Conservation (phyloP, 768 basidiomycete species). For the Pisolithus orientalis region DNA sequence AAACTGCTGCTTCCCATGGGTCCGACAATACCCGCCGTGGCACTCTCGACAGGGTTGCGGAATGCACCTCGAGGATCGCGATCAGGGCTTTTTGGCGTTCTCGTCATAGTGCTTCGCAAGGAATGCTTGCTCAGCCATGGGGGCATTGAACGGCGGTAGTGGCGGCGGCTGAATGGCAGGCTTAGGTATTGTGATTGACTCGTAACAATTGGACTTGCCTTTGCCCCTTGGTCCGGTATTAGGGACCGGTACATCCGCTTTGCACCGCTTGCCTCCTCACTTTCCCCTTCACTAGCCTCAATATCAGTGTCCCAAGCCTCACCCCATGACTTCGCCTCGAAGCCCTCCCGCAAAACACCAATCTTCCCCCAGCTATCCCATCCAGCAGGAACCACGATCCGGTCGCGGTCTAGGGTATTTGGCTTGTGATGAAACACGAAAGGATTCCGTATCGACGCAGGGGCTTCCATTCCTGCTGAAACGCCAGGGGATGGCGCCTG, state of each 20-base stretch:
- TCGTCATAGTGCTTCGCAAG: conserved; percentile 88
- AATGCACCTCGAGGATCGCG: conserved; percentile 87
- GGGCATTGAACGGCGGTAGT: conserved; percentile 71
- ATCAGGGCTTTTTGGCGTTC: conserved; percentile 84
- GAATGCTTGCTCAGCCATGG: conserved; percentile 86
- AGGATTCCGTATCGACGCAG: conserved; percentile 58
- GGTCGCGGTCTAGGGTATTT: conserved; percentile 90
- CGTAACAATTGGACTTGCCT: conserved; percentile 38
- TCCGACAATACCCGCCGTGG: conserved; percentile 75
- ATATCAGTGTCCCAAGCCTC: conserved; percentile 77
- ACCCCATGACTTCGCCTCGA: conserved; percentile 76
- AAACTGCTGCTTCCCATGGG: conserved; percentile 87
- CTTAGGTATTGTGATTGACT: background rate
- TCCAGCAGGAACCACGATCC: conserved; percentile 86
- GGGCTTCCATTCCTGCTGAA: conserved; percentile 26
- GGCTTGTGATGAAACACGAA: conserved; percentile 87
- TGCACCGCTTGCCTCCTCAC: conserved; percentile 44
- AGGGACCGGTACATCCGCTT: conserved; percentile 62
- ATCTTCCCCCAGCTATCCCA: conserved; percentile 99
- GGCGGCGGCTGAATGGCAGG: conserved; percentile 44
- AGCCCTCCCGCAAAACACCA: conserved; percentile 80
- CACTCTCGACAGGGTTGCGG: conserved; percentile 63
- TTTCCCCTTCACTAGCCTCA: conserved; percentile 36
- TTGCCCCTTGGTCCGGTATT: conserved; percentile 69
- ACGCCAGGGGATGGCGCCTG: conserved; percentile 48